phyloP scores from a whole-genome alignment of 1,139 yeast species.

The Sugiyamaella castrensis region DNA sequence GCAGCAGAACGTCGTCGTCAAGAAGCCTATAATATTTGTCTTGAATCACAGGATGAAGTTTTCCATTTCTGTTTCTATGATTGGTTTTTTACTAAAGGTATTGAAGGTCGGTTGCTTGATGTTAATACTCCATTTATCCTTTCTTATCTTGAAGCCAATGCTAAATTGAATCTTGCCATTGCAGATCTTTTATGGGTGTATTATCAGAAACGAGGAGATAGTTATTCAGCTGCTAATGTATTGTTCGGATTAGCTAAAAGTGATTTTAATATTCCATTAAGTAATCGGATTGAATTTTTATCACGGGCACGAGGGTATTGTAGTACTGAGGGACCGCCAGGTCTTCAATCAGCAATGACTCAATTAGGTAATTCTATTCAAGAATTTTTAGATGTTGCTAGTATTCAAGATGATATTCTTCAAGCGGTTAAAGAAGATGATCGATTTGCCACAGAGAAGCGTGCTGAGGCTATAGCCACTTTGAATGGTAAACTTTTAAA shows the following conservation, averaged over 20 bases:
- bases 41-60: slow-evolving; percentile 68
- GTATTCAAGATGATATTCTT: slow-evolving; percentile 79
- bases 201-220: slow-evolving; percentile 77
- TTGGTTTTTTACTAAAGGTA: slow-evolving; percentile 82
- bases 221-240: slow-evolving; percentile 79
- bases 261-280: slow-evolving; percentile 63
- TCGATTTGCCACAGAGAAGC: slow-evolving; percentile 48
- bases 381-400: slow-evolving; percentile 83
- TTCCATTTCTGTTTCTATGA: slow-evolving; percentile 92
- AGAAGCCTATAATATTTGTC: slow-evolving; percentile 69
- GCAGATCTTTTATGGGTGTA: slow-evolving; percentile 87
- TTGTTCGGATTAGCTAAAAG: slow-evolving; percentile 72
- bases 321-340: slow-evolving; percentile 78
- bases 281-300: slow-evolving; percentile 78
- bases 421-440: slow-evolving; percentile 57
- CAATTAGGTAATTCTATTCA: slow-evolving; percentile 62
- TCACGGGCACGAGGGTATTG: slow-evolving; percentile 94
- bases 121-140: slow-evolving; percentile 78
- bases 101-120: slow-evolving; percentile 71
- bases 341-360: slow-evolving; percentile 65
- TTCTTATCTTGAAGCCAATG: slow-evolving; percentile 71
- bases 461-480: slow-evolving; percentile 47
- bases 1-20: slow-evolving; percentile 47
- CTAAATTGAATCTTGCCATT: slow-evolving; percentile 63
- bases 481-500: slow-evolving; percentile 65